Percentiles rank a stretch among this genome's conserved stretches.
These are phyloP conservation scores for Cercospora zeina DNA, from an alignment of 2,329 filamentous ascomycete genomes.

Conservation along the genomic window DNA sequence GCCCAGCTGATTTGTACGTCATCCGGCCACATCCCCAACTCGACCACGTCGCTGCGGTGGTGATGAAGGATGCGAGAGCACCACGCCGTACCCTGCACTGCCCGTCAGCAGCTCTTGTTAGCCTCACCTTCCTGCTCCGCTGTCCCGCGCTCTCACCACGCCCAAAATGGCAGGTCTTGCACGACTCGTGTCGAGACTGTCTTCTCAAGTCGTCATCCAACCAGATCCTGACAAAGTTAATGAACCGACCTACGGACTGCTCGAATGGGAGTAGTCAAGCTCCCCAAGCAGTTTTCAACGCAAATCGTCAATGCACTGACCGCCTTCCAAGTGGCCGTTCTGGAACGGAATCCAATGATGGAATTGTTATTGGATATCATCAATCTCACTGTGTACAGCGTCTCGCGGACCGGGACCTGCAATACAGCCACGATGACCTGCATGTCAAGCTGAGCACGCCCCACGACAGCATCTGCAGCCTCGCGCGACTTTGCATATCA, in stretches of 20 bases:
- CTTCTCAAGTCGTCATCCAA: not conserved
- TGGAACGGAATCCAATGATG: too few relatives aligned
- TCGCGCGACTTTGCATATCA: not conserved
- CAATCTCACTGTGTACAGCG: too few relatives aligned
- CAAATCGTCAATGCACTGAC: constrained; percentile 12
- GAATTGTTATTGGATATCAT: too few relatives aligned
- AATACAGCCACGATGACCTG: not conserved
- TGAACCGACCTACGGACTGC: not conserved
- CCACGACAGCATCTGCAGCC: not conserved
- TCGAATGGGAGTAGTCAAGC: constrained; percentile 3
- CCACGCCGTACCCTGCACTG: not conserved
- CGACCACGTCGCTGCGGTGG: not conserved
- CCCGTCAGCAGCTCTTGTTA: not conserved
- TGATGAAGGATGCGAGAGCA: too few relatives aligned
- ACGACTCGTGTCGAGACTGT: not conserved
- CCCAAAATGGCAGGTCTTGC: not conserved
- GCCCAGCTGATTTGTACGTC: not conserved
- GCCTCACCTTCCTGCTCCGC: not conserved
- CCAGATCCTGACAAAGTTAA: constrained; percentile 5
- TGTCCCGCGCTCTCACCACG: not conserved
- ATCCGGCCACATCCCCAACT: not conserved
- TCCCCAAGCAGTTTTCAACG: constrained; percentile 12
- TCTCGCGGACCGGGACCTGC: not conserved
- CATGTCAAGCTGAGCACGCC: not conserved
- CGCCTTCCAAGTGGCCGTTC: not conserved